These are phyloP conservation scores for Daldinia childiae DNA, from an alignment of 495 filamentous ascomycete genomes.

Conservation along the genomic window DNA sequence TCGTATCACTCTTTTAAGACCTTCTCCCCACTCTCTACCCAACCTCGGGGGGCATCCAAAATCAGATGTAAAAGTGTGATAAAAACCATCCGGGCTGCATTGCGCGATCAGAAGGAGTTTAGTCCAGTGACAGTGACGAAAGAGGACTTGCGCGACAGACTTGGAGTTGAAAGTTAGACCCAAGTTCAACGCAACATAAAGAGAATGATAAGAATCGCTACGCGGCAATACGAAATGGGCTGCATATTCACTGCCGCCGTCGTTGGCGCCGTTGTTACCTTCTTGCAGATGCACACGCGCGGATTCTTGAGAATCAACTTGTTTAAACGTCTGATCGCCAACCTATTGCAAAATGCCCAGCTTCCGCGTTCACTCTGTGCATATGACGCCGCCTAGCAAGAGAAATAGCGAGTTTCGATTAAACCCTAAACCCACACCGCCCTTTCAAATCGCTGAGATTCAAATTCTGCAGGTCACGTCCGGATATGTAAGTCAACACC, in stretches of 20 bases:
- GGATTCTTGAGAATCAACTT: conserved; percentile 25
- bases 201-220: conserved; percentile 1
- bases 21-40: conserved; percentile 24
- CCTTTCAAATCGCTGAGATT: conserved; percentile 11
- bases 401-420: neutral
- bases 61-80: conserved; percentile 40
- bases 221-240: conserved; percentile 19
- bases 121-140: conserved; percentile 24
- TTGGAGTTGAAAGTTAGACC: conserved; percentile 8
- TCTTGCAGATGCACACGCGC: conserved; percentile 28
- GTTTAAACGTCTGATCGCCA: conserved; percentile 27
- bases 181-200: conserved; percentile 22
- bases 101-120: conserved; percentile 30
- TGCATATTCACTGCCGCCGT: conserved; percentile 13
- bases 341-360: neutral
- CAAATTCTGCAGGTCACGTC: conserved; percentile 29
- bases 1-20: conserved; percentile 32
- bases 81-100: conserved; percentile 33
- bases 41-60: conserved; percentile 32
- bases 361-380: neutral
- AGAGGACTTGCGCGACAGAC: conserved; percentile 14
- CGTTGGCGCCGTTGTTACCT: conserved; percentile 11
- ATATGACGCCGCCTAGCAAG: neutral
- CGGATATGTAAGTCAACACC: conserved; percentile 29
- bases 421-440: conserved; percentile 24